A percentile compares a stretch with the other conserved stretches of the same genome.
phyloP scores from a whole-genome alignment of 73 alveolate genomes.

The Tetrahymena elliotti region DNA sequence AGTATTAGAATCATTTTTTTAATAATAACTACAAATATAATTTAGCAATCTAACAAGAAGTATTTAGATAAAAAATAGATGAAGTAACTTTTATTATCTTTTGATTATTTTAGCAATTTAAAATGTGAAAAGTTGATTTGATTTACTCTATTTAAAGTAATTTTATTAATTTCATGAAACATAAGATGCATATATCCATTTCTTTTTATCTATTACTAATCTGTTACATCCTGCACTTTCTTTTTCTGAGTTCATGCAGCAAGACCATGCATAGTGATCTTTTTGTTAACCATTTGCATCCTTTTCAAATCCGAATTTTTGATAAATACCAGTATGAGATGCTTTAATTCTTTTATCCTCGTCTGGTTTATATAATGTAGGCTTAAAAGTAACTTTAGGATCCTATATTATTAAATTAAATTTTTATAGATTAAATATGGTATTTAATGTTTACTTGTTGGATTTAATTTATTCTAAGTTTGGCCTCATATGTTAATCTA shows the following conservation, averaged over 20 bases:
- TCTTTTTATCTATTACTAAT: neutral
- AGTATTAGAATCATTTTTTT: no score
- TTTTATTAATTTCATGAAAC: neutral
- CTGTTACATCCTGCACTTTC: neutral
- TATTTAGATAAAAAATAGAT: no score
- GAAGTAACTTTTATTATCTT: no score
- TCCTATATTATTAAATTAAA: neutral
- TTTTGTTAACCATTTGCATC: neutral
- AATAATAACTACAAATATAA: no score
- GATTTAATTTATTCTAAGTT: slow-evolving; percentile 16
- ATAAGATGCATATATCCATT: neutral
- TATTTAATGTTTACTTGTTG: neutral
- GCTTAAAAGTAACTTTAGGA: neutral
- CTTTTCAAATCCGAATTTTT: neutral
- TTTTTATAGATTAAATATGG: neutral
- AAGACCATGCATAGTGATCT: neutral
- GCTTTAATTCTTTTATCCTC: neutral
- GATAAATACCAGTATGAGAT: neutral
- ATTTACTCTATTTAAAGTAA: no score
- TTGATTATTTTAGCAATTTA: no score
- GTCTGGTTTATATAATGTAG: neutral
- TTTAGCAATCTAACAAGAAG: no score
- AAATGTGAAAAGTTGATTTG: no score
- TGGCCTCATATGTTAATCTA: slow-evolving; percentile 38
- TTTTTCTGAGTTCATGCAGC: neutral